Base-by-base conservation (phyloP, 495 filamentous ascomycete genomes). In the Neurospora terricola region DNA sequence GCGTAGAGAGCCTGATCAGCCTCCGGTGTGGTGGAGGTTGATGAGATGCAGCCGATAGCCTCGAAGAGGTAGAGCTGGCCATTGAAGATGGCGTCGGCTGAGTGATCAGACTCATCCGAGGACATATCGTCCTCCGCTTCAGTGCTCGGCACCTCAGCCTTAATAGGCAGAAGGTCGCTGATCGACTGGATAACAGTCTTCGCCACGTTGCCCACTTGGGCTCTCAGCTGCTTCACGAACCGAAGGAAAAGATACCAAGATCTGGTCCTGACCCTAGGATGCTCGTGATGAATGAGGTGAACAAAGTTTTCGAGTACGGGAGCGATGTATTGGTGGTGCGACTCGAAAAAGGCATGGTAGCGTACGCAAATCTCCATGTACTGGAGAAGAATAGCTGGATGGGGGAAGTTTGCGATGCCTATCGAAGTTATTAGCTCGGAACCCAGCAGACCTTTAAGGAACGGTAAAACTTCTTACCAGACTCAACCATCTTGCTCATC, bases 341-440 rank as follows among this genome's bases (percentile, higher is more conserved):
- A 85, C 73, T 96, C 93, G 82, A 99, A 98, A 82, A 97, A 97
- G n/a, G 88, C 87, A 80, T 88, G 90, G 80, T 98, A 98, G 42
- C 96, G 91, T 39, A 97, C 94, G 79, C 93, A 96, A 48, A 97
- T 96, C 76, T 98, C 96, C 96, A 98, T 98, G 76, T 96, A 98
- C 81, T 97, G 94, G 18, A 98, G 86, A 72, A 98, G 90, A 38
- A 97, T 93, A 27, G 94, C 93, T 0, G 96, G 96, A 81, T 98
- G 96, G 5, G 91, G 89, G 79, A 93, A 96, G 36, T 87, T 90
- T 74, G 92, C 90, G 74, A 98, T 91, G 74, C 92, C 93, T 94
- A 77, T 27, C 68, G 71, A 38, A 14, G 5, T 71, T 71, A 37
- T 79, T 74, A 76, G 77, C 76, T 48, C 78, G 76, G 38, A 70